Conservation (phyloP, 768 basidiomycete genomes). For the Rubroboletus pulcherrimus region DNA sequence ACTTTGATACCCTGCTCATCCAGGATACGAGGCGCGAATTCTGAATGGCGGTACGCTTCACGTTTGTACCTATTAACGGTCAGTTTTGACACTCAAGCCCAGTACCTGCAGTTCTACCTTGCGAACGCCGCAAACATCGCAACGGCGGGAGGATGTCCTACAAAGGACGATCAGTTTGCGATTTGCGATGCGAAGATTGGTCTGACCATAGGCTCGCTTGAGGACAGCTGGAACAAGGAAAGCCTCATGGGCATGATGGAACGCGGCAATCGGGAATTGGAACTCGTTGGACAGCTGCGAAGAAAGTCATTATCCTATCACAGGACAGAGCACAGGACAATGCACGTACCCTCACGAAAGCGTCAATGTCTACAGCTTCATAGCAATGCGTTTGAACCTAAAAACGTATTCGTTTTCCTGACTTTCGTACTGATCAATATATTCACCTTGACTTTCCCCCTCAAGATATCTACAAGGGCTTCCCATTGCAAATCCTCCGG, state of each 20-base stretch:
- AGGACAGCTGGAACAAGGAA: conserved; percentile 77
- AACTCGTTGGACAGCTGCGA: conserved; percentile 73
- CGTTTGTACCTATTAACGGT: conserved; percentile 46
- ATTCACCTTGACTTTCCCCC: conserved; percentile 70
- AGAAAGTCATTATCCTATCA: background rate
- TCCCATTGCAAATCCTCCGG: conserved; percentile 73
- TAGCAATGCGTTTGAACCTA: conserved; percentile 51
- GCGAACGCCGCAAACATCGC: conserved; percentile 65
- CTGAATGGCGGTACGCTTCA: conserved; percentile 53
- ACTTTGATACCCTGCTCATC: conserved; percentile 47
- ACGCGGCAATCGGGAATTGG: conserved; percentile 67
- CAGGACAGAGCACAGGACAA: background rate
- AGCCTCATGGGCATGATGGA: conserved; percentile 78
- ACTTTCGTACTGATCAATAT: background rate
- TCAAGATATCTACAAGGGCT: conserved; percentile 61
- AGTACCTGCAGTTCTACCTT: conserved; percentile 26
- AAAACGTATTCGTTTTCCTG: background rate
- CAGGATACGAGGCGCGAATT: conserved; percentile 54
- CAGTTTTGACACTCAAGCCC: background rate
- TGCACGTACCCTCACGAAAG: conserved; percentile 54
- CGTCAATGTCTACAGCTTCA: conserved; percentile 69
- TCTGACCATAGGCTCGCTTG: conserved; percentile 60
- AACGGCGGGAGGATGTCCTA: conserved; percentile 55
- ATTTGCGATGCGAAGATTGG: background rate
- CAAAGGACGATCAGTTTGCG: background rate